phyloP scores from a whole-genome alignment of 2,329 filamentous ascomycete species.

The Mycosphaerella sp. region DNA sequence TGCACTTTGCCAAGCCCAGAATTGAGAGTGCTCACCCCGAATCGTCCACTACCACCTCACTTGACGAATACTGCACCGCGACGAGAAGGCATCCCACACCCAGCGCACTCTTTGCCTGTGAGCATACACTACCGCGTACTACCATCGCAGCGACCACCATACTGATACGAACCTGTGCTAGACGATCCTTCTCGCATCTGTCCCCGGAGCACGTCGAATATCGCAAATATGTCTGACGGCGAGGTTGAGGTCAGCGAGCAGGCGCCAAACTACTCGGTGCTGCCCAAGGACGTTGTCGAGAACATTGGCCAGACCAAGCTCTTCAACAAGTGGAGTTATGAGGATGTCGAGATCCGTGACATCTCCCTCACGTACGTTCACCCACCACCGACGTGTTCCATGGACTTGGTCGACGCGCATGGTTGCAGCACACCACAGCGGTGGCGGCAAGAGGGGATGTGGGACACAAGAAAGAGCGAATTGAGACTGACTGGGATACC shows the following conservation, averaged over 20 bases:
- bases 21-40: no score
- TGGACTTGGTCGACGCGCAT: no score
- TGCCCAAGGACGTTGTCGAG: slow-evolving; percentile 85
- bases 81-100: slow-evolving; percentile 11
- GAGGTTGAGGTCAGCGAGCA: slow-evolving; percentile 88
- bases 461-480: slow-evolving; percentile 15
- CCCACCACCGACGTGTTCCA: neutral
- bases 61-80: slow-evolving; percentile 7
- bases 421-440: neutral
- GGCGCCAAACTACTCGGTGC: slow-evolving; percentile 67
- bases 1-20: no score
- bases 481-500: slow-evolving; percentile 21
- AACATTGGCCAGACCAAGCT: slow-evolving; percentile 92
- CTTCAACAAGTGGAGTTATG: slow-evolving; percentile 98
- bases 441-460: neutral
- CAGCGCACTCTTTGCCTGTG: slow-evolving; percentile 8
- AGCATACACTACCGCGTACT: neutral
- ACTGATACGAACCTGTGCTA: slow-evolving; percentile 4
- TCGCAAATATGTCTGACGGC: slow-evolving; percentile 80
- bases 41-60: neutral
- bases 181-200: slow-evolving; percentile 8
- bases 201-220: slow-evolving; percentile 10
- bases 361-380: slow-evolving; percentile 94
- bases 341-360: slow-evolving; percentile 98
- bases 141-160: neutral